Evolutionary conservation across 1,284 basidiomycete genomes (phyloP).

Genomic region (Tilletia indica): DNA sequence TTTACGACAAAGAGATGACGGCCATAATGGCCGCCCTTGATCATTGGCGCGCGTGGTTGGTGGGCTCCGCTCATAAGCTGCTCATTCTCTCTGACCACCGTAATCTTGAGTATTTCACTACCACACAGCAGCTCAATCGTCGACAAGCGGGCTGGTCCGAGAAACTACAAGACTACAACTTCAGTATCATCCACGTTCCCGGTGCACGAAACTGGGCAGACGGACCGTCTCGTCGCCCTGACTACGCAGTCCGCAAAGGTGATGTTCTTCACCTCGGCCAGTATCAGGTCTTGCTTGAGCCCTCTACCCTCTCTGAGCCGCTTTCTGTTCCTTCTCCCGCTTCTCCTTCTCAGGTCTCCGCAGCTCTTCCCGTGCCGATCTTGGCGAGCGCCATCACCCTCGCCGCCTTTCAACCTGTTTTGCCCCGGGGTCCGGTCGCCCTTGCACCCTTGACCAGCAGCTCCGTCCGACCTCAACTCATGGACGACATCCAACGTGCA

Average conservation of each 20-base stretch:
- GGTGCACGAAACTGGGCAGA: background rate
- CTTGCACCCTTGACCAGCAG: too few species aligned
- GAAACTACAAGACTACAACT: background rate
- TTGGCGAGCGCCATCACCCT: background rate
- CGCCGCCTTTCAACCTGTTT: too few species aligned
- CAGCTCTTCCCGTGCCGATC: background rate
- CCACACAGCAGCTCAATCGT: background rate
- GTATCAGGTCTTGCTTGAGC: too few species aligned
- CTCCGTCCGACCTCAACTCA: too few species aligned
- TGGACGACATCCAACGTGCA: background rate
- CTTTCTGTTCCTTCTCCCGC: too few species aligned
- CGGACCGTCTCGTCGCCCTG: background rate
- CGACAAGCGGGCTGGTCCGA: slow-evolving; percentile 1
- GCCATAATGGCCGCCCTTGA: slow-evolving; percentile 38
- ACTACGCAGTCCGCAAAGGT: background rate
- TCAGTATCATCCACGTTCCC: background rate
- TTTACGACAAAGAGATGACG: slow-evolving; percentile 61
- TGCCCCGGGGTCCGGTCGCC: too few species aligned
- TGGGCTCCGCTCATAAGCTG: background rate
- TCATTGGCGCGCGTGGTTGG: slow-evolving; percentile 36
- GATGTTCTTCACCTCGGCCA: too few species aligned
- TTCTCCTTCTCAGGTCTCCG: background rate
- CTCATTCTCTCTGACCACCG: slow-evolving; percentile 1
- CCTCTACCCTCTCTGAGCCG: too few species aligned
- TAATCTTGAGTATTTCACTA: background rate